Evolutionary conservation across 176 grass and related monocot genomes (phyloP), one percentile per base, ranked within the genome.

Genomic region (Aegilops sharonensis): DNA sequence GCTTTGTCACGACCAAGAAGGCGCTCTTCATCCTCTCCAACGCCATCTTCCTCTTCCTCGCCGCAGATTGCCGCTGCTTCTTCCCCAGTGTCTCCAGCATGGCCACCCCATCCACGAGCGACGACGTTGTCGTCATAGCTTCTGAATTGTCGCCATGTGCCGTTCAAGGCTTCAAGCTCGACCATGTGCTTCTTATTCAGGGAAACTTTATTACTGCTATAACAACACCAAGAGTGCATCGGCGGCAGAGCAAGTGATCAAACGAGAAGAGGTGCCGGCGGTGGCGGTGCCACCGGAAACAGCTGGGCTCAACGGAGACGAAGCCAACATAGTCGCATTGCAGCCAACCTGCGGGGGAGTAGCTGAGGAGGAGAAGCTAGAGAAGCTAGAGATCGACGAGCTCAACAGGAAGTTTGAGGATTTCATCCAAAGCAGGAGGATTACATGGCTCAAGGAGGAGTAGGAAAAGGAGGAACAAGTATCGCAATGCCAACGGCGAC

Each of bases 381-480:
- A 43, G n/a, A 43, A 79, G 32, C n/a, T 89, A 35, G 82, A 24
- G 45, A 80, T 89, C 0, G 18, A 80, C 25, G 87, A 89, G 45
- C 61, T 89, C 43, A 89, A 89, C 77, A 66, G 73, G 60, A 85
- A 68, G 17, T 89, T 89, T 2, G 82, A 89, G 0, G 82, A 89
- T 36, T 89, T 89, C 82, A 89, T 89, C 24, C 60, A 23, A 10
- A 85, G 75, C 75, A 79, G 75, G 13, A 72, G 31, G 43, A 42
- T 5, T 18, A 80, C 18, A 65, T 89, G 87, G 87, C 30, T 85
- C 0, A 40, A 89, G 31, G 81, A 85, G 20, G 65, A 25, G 25
- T 0, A n/a, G n/a, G n/a, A n/a, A n/a, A n/a, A 87, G 42, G 42
- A 43, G 42, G 42, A 11, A 10, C 42, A 43, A 0, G 39, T 50